Percentiles rank a stretch among this genome's conserved stretches.
These are phyloP conservation scores for Rhytidhysteron rufulum DNA, from an alignment of 2,329 filamentous ascomycete genomes.

Conservation along the genomic window DNA sequence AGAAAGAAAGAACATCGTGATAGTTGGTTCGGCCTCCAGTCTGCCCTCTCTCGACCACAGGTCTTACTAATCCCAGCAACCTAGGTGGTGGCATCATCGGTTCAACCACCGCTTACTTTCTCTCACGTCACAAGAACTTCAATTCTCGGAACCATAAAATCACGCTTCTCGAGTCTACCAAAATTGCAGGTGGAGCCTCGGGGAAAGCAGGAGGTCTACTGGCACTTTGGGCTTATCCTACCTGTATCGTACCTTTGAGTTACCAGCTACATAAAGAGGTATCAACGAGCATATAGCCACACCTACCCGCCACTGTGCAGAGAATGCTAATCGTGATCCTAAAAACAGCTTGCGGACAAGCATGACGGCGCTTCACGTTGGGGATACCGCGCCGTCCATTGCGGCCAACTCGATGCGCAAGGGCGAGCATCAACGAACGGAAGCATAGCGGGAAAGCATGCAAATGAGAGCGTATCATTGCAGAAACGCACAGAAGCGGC, in stretches of 20 bases:
- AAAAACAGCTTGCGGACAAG: slow-evolving; percentile 65
- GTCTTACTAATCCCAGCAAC: background rate
- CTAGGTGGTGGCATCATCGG: slow-evolving; percentile 90
- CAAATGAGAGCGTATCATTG: slow-evolving; percentile 45
- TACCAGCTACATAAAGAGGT: slow-evolving; percentile 74
- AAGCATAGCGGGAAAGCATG: slow-evolving; percentile 14
- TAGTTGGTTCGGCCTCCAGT: slow-evolving; percentile 24
- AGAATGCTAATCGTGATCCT: slow-evolving; percentile 2
- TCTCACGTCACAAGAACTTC: slow-evolving; percentile 81
- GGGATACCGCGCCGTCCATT: slow-evolving; percentile 80
- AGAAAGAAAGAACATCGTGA: slow-evolving; percentile 29
- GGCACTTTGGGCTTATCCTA: slow-evolving; percentile 87
- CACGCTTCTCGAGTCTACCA: slow-evolving; percentile 80
- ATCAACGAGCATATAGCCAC: background rate
- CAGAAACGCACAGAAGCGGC: slow-evolving; percentile 54
- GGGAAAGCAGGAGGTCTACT: slow-evolving; percentile 92
- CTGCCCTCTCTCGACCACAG: background rate
- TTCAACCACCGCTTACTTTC: slow-evolving; percentile 83
- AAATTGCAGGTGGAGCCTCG: slow-evolving; percentile 85
- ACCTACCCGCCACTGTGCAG: background rate
- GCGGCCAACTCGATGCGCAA: slow-evolving; percentile 60
- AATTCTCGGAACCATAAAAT: slow-evolving; percentile 71
- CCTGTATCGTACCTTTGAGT: slow-evolving; percentile 76
- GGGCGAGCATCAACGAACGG: slow-evolving; percentile 35
- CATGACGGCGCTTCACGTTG: slow-evolving; percentile 74